Conservation (phyloP, 257 asterid species). For the Fraxinus americana region DNA sequence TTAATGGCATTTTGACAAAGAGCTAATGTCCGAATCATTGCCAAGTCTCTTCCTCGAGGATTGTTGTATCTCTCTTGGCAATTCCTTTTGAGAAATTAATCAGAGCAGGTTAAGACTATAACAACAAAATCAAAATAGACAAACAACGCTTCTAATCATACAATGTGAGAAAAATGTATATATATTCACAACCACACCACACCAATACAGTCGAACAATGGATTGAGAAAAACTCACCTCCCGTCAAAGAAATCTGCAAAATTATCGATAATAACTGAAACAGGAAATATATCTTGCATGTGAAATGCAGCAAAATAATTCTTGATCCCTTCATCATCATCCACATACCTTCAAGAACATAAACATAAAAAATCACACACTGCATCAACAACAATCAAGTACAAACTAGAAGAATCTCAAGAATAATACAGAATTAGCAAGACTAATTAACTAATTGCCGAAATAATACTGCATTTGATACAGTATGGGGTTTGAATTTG, state of each 20-base stretch:
- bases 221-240: conserved; percentile 41
- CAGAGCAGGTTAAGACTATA: background rate
- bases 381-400: conserved; percentile 8
- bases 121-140: conserved; percentile 4
- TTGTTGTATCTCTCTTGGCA: conserved; percentile 72
- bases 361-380: conserved; percentile 7
- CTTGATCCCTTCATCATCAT: conserved; percentile 78
- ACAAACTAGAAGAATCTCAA: background rate
- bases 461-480: background rate
- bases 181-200: background rate
- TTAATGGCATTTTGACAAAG: conserved; percentile 66
- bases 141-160: background rate
- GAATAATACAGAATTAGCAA: too few relatives aligned
- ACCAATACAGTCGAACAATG: background rate
- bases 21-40: conserved; percentile 75
- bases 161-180: background rate
- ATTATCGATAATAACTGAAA: conserved; percentile 69
- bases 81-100: conserved; percentile 43
- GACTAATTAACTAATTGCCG: background rate
- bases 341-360: conserved; percentile 61
- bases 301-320: conserved; percentile 90
- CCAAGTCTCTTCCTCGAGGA: conserved; percentile 85
- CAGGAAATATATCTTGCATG: conserved; percentile 59
- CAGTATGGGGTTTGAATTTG: background rate
- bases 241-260: conserved; percentile 74